Evolutionary conservation across 352 stramenopile species (phyloP), one percentile per base, ranked within the genome.

Genomic region (Hyaloperonospora arabidopsidis): DNA sequence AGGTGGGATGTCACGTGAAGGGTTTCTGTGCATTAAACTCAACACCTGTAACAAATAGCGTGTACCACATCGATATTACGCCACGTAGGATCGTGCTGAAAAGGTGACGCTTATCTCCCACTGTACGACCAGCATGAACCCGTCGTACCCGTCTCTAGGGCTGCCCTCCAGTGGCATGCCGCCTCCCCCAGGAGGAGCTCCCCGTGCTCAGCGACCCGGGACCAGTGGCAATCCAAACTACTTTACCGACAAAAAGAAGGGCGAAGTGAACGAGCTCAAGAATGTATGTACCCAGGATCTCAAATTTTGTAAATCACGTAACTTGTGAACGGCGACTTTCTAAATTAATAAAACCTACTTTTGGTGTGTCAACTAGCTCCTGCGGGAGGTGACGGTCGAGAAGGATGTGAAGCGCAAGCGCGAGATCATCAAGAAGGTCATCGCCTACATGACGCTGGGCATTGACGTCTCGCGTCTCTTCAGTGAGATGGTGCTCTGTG

Each of bases 341-440:
- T 25, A 29, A 15, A 38, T 22, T 32, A 17, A 15, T 45, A 36
- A 51, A n/a, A 52, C 21, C 45, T 38, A 61, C 38, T 36, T 52
- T 1, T 21, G 2, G 11, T 10, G 14, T 45, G 32, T 45, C 3
- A 13, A 54, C 22, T 63, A 95, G 77, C 71, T 98, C n/a, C 72
- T 99, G 45, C 89, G 95, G 21, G 97, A 96, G 61, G 95, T 98
- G 58, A 93, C 79, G 15, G 91, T 98, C n/a, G 95, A 99, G 68
- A 86, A 94, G 54, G 92, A 99, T 78, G 80, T 95, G 41, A 96
- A 97, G 70, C 89, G 95, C 63, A 98, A 98, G 69, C 87, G 96
- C 41, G 97, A 99, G 63, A 97, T 99, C 59, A 98, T 99, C 68
- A 99, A 99, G 69, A 99, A 99, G 70, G 93, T 99, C 12, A 99